Evolutionary conservation across 2,329 filamentous ascomycete species (phyloP), one percentile per base, ranked within the genome.

Genomic region (Aschersonia sp.): DNA sequence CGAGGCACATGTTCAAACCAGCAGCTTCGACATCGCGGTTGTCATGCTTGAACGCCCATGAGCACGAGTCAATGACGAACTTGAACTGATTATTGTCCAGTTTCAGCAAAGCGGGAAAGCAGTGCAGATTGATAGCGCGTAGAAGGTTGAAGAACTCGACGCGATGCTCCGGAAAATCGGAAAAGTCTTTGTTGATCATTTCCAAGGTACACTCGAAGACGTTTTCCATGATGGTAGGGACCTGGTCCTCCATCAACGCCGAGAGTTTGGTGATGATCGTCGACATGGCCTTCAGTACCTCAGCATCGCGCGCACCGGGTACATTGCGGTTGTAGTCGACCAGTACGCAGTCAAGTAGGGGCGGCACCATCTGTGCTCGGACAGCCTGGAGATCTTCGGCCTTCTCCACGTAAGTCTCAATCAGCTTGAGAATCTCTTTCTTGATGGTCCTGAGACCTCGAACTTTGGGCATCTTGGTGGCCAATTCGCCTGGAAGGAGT

Each of bases 131-230:
- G 69, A 98, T 97, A 11, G 90, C 87, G 55, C 94, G 79, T 39
- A 98, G 76, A 30, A 98, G 78, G 66, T 95, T 95, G 77, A 98
- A 98, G 67, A 98, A 98, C 65, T 97, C 90, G n/a, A 98, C 92
- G 49, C 94, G 84, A 63, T 98, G 92, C 65, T 98, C 92, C 0
- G 92, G 92, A 65, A 94, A 98, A 62, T 98, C 92, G 44, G 94
- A 95, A 67, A 98, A 98, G 66, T 98, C 92, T 70, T 98, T 98
- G 78, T 97, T 98, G 70, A 98, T 98, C 92, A 98, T 98, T 59
- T 95, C 88, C 48, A 98, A 73, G 4, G 92, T 98, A 71, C 90
- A 97, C 66, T 97, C 90, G 59, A 98, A 98, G 30, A 98, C 87
- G 55, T 90, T 94, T 65, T 97, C 89, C 86, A 98, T 95, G 60